Conservation (phyloP, 73 alveolate genomes). For the Effrenium voratum region DNA sequence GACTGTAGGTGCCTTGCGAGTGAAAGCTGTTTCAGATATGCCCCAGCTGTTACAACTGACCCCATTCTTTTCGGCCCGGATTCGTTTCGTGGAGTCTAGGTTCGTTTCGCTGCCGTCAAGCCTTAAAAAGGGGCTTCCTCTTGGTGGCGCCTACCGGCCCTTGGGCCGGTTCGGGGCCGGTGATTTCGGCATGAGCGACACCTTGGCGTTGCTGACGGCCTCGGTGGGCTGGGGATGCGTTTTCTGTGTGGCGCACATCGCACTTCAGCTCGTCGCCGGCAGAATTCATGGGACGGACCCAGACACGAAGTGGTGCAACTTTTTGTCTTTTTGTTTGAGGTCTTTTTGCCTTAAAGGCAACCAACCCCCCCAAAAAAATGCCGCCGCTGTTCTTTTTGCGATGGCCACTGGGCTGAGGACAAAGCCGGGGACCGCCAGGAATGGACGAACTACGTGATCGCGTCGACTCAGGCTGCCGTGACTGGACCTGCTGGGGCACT, state of each 20-base stretch:
- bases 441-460: conserved; percentile 46
- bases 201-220: neutral
- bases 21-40: too few species aligned
- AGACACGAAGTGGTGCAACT: neutral
- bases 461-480: conserved; percentile 19
- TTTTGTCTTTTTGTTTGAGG: neutral
- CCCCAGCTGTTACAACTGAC: too few species aligned
- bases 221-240: conserved; percentile 13
- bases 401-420: too few species aligned
- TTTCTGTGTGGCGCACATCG: neutral
- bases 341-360: neutral
- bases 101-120: too few species aligned
- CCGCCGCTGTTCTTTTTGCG: too few species aligned
- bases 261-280: neutral
- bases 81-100: too few species aligned
- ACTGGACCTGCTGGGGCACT: conserved; percentile 24
- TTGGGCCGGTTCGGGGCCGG: too few species aligned
- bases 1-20: too few species aligned
- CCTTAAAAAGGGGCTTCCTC: too few species aligned
- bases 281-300: neutral
- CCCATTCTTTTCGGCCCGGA: too few species aligned
- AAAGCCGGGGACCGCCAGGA: conserved; percentile 11
- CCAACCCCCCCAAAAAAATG: too few species aligned
- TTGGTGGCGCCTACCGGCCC: too few species aligned
- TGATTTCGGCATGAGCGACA: neutral